Conservation (phyloP, 2,329 filamentous ascomycete genomes). For the Hymenotorrendiella dingleyae region DNA sequence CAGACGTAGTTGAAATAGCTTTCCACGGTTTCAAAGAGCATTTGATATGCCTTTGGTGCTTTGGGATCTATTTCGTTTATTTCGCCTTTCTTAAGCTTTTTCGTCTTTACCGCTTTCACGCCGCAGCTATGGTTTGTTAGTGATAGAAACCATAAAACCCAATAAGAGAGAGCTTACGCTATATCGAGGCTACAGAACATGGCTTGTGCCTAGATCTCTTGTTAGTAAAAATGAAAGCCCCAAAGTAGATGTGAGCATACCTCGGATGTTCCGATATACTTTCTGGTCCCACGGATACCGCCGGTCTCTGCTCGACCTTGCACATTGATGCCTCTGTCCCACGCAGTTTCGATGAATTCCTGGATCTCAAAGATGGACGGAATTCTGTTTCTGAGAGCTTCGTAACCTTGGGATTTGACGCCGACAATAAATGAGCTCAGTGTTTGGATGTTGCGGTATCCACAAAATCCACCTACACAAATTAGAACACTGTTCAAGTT, state of each 20-base stretch:
- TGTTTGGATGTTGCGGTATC: slow-evolving; percentile 94
- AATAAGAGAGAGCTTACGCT: slow-evolving; percentile 38
- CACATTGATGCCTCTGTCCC: slow-evolving; percentile 77
- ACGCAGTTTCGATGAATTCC: slow-evolving; percentile 78
- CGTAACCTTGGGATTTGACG: slow-evolving; percentile 47
- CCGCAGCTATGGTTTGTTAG: slow-evolving; percentile 44
- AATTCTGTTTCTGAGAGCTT: slow-evolving; percentile 53
- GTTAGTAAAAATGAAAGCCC: slow-evolving; percentile 6
- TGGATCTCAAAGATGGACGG: slow-evolving; percentile 80
- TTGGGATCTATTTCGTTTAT: slow-evolving; percentile 28
- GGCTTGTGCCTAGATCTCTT: slow-evolving; percentile 59
- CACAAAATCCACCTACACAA: slow-evolving; percentile 73
- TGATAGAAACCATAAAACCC: background rate
- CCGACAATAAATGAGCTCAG: slow-evolving; percentile 71
- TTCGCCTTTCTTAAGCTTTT: slow-evolving; percentile 39
- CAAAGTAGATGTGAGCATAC: slow-evolving; percentile 37
- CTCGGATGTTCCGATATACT: slow-evolving; percentile 93
- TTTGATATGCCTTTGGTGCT: slow-evolving; percentile 21
- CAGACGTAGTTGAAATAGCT: slow-evolving; percentile 63
- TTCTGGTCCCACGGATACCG: slow-evolving; percentile 79
- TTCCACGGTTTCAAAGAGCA: slow-evolving; percentile 64
- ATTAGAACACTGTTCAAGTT: slow-evolving; percentile 1
- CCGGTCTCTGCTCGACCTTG: slow-evolving; percentile 76
- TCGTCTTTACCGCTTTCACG: slow-evolving; percentile 52
- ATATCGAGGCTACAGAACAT: slow-evolving; percentile 67